phyloP scores from a whole-genome alignment of 2,329 filamentous ascomycete species.

The Talaromyces sp. region DNA sequence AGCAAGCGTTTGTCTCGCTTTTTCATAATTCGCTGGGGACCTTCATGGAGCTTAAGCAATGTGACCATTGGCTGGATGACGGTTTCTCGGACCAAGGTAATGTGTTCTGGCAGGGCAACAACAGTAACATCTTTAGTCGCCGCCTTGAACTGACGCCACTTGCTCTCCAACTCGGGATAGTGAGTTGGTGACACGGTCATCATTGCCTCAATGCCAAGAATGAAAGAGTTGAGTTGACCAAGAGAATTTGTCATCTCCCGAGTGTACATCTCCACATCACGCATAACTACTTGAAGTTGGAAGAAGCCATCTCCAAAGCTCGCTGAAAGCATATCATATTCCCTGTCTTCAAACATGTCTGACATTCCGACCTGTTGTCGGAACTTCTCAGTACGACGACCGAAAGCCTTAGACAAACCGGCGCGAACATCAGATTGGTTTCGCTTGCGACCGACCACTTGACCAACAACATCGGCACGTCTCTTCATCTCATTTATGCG shows the following conservation, averaged over 20 bases:
- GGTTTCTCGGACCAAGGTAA: slow-evolving; percentile 71
- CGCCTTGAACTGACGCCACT: slow-evolving; percentile 89
- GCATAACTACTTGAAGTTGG: slow-evolving; percentile 85
- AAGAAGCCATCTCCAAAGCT: slow-evolving; percentile 92
- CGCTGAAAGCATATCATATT: slow-evolving; percentile 79
- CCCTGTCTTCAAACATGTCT: slow-evolving; percentile 73
- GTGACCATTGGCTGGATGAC: slow-evolving; percentile 84
- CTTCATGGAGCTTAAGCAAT: slow-evolving; percentile 77
- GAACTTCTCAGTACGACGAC: slow-evolving; percentile 83
- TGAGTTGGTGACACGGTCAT: slow-evolving; percentile 70
- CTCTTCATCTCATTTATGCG: slow-evolving; percentile 94
- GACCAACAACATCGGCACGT: slow-evolving; percentile 87
- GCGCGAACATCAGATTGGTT: slow-evolving; percentile 86
- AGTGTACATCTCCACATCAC: slow-evolving; percentile 92
- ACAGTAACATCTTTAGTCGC: slow-evolving; percentile 84
- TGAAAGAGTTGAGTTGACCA: slow-evolving; percentile 76
- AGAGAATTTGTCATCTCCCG: slow-evolving; percentile 80
- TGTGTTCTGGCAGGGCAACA: slow-evolving; percentile 79
- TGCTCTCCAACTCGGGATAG: slow-evolving; percentile 85
- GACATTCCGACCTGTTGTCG: slow-evolving; percentile 69
- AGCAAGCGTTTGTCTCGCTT: slow-evolving; percentile 91
- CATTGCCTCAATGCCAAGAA: slow-evolving; percentile 79
- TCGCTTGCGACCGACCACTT: slow-evolving; percentile 81
- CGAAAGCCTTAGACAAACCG: slow-evolving; percentile 86
- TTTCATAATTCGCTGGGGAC: slow-evolving; percentile 85